Evolutionary conservation across 257 asterid genomes (phyloP).

Genomic region (Rehmannia glutinosa): DNA sequence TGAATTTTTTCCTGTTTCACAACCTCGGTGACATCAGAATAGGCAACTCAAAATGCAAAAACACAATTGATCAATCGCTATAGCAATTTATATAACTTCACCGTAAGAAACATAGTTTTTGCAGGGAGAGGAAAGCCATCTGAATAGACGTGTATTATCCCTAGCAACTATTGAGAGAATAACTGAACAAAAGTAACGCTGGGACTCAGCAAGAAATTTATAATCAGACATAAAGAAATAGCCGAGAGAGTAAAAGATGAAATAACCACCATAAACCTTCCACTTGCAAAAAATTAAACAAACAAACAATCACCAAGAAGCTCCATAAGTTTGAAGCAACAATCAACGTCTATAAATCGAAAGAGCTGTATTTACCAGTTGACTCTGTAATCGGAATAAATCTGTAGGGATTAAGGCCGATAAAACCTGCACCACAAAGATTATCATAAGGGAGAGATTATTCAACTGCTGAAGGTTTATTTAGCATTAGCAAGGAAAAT

Average conservation of each 20-base stretch:
- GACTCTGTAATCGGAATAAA: conserved; percentile 65
- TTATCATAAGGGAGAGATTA: too few species aligned
- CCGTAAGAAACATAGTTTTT: conserved; percentile 43
- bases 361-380: conserved; percentile 40
- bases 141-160: too few species aligned
- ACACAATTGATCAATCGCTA: not conserved
- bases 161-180: too few species aligned
- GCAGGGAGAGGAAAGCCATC: too few species aligned
- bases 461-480: too few species aligned
- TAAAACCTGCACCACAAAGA: conserved; percentile 52
- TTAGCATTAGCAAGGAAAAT: not conserved
- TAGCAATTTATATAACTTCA: not conserved
- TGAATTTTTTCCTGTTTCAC: conserved; percentile 30
- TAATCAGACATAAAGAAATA: too few species aligned
- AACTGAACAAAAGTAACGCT: too few species aligned
- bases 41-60: too few species aligned
- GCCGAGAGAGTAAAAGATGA: too few species aligned
- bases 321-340: too few species aligned
- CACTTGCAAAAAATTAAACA: not conserved
- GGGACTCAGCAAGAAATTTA: too few species aligned
- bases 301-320: not conserved
- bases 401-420: conserved; percentile 90
- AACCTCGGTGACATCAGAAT: not conserved
- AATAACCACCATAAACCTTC: not conserved
- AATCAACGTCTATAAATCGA: not conserved